Evolutionary conservation across 352 stramenopile genomes (phyloP), one percentile per base, ranked within the genome.

Genomic region (Aphanomyces astaci): DNA sequence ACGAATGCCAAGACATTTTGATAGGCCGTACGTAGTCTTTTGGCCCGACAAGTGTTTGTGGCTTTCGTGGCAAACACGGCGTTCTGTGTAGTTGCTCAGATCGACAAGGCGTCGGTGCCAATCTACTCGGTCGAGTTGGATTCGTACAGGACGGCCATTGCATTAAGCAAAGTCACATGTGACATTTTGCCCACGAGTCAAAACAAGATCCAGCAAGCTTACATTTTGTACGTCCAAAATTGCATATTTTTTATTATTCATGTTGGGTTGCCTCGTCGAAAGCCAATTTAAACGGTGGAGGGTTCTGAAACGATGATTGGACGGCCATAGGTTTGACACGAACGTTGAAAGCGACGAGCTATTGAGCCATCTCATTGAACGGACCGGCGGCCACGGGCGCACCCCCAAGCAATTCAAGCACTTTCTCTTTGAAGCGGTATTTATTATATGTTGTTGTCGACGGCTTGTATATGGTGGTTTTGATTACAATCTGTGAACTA

Each of bases 341-440:
- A 81, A 80, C 69, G 78, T 92, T 0, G 81, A 79, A 28, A 88
- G 86, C 64, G 76, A 89, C 45, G 72, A 73, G 64, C 73, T 92
- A 19, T 78, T 92, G 45, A 82, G 84, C 13, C 76, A 88, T 66
- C 73, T 92, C 4, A 76, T 85, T 48, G 72, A 89, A 39, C 80
- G 80, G 9, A 77, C 84, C 56, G 78, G 86, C 7, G 70, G 82
- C 17, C 77, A 89, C 64, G 27, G 25, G 9, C 81, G 82, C 1
- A 87, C 84, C 19, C 86, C 86, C 10, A 92, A 92, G 77, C 82
- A 93, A 55, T 94, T 94, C 71, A 79, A 92, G 70, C 83, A 95
- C 73, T 90, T 87, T 66, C 64, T 93, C n/a, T 88, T 90, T 39
- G 51, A 59, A 59, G 51, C 51, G 27, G 51, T 59, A 28, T 11